A percentile compares a stretch with the other conserved stretches of the same genome.
Evolutionary conservation across 352 stramenopile species (phyloP).

Genomic region (Globisporangium nunn): DNA sequence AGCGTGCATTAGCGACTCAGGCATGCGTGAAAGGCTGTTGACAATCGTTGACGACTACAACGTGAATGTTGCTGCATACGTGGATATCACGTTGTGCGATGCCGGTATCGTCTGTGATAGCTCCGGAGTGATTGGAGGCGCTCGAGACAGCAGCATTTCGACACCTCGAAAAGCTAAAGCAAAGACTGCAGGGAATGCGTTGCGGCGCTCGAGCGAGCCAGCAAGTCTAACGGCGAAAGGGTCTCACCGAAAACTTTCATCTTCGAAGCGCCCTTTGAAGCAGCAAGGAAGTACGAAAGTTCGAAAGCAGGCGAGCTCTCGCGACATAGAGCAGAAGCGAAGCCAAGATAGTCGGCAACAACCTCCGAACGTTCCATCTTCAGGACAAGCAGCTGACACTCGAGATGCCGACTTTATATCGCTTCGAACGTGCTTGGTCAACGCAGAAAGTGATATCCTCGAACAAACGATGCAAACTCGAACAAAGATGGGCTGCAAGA

Average conservation of each 20-base stretch:
- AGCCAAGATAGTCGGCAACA: constrained; percentile 1
- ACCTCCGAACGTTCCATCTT: not conserved
- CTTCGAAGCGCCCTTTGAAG: constrained; percentile 5
- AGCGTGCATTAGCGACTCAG: constrained; percentile 29
- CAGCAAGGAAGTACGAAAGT: not conserved
- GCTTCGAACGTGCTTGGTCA: constrained; percentile 1
- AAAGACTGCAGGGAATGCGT: not conserved
- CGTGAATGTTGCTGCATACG: constrained; percentile 22
- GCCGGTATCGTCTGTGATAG: constrained; percentile 15
- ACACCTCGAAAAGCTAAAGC: constrained; percentile 7
- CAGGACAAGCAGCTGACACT: not conserved
- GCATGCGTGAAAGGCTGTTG: constrained; percentile 23
- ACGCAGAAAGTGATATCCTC: not conserved
- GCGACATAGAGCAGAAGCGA: constrained; percentile 1
- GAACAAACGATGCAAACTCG: constrained; percentile 9
- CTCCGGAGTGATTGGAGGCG: not conserved
- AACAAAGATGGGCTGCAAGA: constrained; percentile 29
- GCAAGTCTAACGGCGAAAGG: not conserved
- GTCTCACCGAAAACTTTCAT: constrained; percentile 1
- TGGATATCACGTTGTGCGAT: constrained; percentile 37
- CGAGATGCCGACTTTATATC: not conserved
- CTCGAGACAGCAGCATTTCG: constrained; percentile 1
- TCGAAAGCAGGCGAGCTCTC: not conserved
- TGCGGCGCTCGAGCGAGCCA: not conserved
- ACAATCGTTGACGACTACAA: constrained; percentile 25